A percentile compares a stretch with the other conserved stretches of the same genome.
Conservation (phyloP, 1,284 basidiomycete genomes). For the Ustilago vetiveriae region DNA sequence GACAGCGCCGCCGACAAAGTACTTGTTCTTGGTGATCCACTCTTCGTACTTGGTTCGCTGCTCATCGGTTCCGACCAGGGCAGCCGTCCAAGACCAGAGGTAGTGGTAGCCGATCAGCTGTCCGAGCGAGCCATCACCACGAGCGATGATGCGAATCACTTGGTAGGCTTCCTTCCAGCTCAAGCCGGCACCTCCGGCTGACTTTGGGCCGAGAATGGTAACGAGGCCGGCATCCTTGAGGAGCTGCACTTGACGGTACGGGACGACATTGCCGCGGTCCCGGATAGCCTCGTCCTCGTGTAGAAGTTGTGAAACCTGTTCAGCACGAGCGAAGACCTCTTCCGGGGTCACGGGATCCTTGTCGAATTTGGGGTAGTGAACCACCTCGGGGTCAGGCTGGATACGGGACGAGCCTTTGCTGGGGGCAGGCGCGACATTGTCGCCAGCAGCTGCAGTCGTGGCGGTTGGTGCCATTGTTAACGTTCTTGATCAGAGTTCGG, state of each 20-base stretch:
- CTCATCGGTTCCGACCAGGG: conserved; percentile 61
- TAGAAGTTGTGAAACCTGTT: conserved; percentile 59
- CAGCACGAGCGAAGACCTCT: conserved; percentile 58
- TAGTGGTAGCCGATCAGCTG: conserved; percentile 59
- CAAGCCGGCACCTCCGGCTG: conserved; percentile 59
- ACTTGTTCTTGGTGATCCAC: conserved; percentile 54
- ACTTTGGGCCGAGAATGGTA: conserved; percentile 59
- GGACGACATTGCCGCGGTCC: conserved; percentile 64
- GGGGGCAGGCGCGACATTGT: conserved; percentile 5
- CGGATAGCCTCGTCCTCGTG: conserved; percentile 61
- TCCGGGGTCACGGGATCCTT: conserved; percentile 50
- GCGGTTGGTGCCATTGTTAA: conserved; percentile 48
- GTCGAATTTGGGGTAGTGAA: conserved; percentile 55
- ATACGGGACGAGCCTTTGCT: conserved; percentile 49
- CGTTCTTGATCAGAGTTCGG: too few relatives aligned
- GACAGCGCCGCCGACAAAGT: conserved; percentile 66
- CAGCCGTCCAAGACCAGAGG: conserved; percentile 61
- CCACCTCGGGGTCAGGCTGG: conserved; percentile 57
- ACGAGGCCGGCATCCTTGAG: conserved; percentile 64
- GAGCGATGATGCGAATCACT: conserved; percentile 58
- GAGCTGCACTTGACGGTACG: conserved; percentile 64
- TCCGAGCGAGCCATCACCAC: conserved; percentile 62
- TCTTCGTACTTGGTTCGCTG: conserved; percentile 47
- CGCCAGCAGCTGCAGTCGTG: conserved; percentile 22
- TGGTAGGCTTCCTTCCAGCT: conserved; percentile 60